Evolutionary conservation across 345 rosid species (phyloP), one percentile per base, ranked within the genome.

Genomic region (Arabidopsis arenosa): DNA sequence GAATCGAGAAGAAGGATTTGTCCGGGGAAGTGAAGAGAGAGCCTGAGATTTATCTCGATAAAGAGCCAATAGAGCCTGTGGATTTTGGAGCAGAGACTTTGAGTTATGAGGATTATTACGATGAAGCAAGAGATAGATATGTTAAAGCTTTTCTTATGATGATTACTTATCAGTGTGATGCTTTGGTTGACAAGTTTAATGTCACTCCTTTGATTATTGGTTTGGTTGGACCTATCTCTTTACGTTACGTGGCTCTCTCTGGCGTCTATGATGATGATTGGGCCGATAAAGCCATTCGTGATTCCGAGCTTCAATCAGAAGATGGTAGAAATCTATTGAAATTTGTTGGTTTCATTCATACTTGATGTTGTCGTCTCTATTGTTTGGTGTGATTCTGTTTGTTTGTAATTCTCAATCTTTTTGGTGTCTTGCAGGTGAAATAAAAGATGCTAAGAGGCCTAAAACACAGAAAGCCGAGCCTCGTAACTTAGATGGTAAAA

Each of bases 141-240:
- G 88, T 87, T 49, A 73, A 84, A 83, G 91, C 93, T 26, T 26
- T 93, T 82, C 83, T 86, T 74, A 65, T 84, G 82, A 88, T 89
- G 89, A 49, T 93, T 70, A 87, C 86, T 75, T 77, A 74, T 66
- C 96, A 93, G 51, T 91, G 93, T 40, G 93, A 86, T 83, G 88
- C 90, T 13, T 75, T 93, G 66, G 93, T 86, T 23, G 84, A 83
- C 30, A 80, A 81, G 66, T 84, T 89, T 28, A 78, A 81, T 18
- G 93, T 71, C 9, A 84, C 84, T 18, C 97, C 90, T 12, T 76
- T 89, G 85, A 82, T 90, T 67, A 73, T 84, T 64, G 95, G 92
- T 63, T 70, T 93, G 11, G 85, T 82, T 13, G 85, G 80, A 33
- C 79, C 88, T 4, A 72, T 89, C 40, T 86, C 91, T 88, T 68